Base-by-base conservation (phyloP, 208 protist genomes). In the Acanthamoeba healyi region DNA sequence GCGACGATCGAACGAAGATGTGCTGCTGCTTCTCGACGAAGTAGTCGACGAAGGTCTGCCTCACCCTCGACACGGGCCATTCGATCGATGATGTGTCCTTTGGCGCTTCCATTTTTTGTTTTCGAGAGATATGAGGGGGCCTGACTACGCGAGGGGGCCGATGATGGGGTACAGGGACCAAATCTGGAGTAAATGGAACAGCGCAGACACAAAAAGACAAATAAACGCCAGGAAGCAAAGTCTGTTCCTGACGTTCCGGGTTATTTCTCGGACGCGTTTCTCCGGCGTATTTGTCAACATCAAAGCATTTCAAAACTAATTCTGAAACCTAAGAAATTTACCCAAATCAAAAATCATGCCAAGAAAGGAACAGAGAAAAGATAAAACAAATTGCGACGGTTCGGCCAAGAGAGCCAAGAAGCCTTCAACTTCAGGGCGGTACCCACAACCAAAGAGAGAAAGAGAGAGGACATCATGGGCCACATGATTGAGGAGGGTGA, bases 61-160 rank as follows among this genome's bases (percentile, higher is more conserved):
- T n/a, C 36, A 92, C 86, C 38, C 86, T 24, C 29, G 87, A 49
- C 12, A 46, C 91, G 34, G 87, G 77, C 94, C 94, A 95, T 38
- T 95, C 94, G 36, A 87, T 44, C 32, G 63, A 38, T 32, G 63
- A 9, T 26, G 32, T 29, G 7, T 7, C 34, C 4, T 24, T 77
- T 24, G 67, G 67, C 29, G 42, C 36, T 77, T 88, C 79, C 51
- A 65, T 88, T 38, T 65, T 58, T 88, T 65, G 67, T 77, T n/a
- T n/a, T 24, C 29, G 26, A 9, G 7, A 9, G 58, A n/a, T 3
- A 5, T 61, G 22, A n/a, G n/a, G n/a, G n/a, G n/a, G n/a, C n/a
- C n/a, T n/a, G n/a, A n/a, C n/a, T n/a, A n/a, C n/a, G n/a, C n/a
- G n/a, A n/a, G n/a, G n/a, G 17, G 34, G 74, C 40, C 40, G 42